Percentiles rank a stretch among this genome's conserved stretches.
Evolutionary conservation across 768 basidiomycete genomes (phyloP).

Genomic region (Rhizopogon vinicolor): DNA sequence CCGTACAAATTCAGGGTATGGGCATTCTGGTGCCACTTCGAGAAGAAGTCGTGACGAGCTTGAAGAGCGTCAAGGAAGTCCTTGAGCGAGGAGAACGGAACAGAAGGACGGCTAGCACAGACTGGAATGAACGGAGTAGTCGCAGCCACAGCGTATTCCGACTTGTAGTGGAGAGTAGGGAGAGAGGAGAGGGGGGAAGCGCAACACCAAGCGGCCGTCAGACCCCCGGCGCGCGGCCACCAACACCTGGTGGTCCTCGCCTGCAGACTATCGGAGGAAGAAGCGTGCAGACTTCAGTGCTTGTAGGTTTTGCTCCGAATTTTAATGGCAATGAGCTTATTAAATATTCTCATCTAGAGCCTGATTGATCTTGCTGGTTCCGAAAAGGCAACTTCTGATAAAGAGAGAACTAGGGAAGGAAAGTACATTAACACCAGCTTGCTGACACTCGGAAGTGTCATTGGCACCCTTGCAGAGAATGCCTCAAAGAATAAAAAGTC

Average conservation of each 20-base stretch:
- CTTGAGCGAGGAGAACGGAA: conserved; percentile 83
- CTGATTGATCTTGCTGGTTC: conserved; percentile 96
- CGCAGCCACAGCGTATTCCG: conserved; percentile 93
- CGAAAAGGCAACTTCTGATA: conserved; percentile 93
- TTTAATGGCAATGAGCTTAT: background rate
- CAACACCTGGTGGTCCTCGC: conserved; percentile 55
- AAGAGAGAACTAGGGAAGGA: conserved; percentile 93
- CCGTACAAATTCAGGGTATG: conserved; percentile 72
- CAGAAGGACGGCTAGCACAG: conserved; percentile 90
- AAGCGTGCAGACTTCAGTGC: conserved; percentile 72
- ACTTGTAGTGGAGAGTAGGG: conserved; percentile 86
- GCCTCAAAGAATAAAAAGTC: conserved; percentile 69
- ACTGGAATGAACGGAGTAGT: conserved; percentile 97
- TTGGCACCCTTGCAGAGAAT: conserved; percentile 88
- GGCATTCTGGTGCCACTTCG: conserved; percentile 70
- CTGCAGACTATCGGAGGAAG: conserved; percentile 76
- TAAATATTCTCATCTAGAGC: conserved; percentile 43
- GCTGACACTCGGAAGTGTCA: conserved; percentile 89
- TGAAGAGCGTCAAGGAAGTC: conserved; percentile 82
- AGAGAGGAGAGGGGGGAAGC: conserved; percentile 48
- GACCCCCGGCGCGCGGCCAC: conserved; percentile 50
- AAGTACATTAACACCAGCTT: conserved; percentile 96
- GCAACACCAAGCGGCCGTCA: conserved; percentile 34
- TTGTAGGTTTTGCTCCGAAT: conserved; percentile 39
- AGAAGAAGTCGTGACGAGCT: conserved; percentile 91